Percentiles rank a stretch among this genome's conserved stretches.
These are phyloP conservation scores for Poa annua DNA, from an alignment of 176 grass and related monocot species.

Conservation along the genomic window DNA sequence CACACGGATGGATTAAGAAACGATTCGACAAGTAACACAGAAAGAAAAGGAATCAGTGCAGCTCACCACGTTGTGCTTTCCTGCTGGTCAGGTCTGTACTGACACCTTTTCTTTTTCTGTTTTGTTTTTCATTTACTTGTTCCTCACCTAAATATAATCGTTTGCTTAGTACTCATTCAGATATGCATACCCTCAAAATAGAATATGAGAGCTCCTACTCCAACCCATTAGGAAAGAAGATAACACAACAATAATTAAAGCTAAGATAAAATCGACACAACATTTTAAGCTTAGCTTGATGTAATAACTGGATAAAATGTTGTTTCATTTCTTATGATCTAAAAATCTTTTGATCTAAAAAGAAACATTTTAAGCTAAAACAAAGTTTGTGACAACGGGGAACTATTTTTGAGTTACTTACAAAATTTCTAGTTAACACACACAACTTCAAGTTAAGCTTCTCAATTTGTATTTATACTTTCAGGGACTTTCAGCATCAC, in stretches of 20 bases:
- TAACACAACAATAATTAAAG: not conserved
- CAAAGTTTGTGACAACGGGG: not conserved
- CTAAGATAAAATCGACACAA: not conserved
- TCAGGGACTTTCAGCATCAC: not conserved
- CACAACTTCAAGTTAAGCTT: not conserved
- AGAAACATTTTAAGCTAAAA: slow-evolving; percentile 16
- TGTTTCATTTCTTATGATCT: too few species aligned
- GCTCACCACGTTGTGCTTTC: slow-evolving; percentile 69
- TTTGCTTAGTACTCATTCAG: slow-evolving; percentile 59
- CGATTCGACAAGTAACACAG: slow-evolving; percentile 45
- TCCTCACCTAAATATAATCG: slow-evolving; percentile 67
- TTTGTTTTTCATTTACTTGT: slow-evolving; percentile 79
- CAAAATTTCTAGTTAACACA: slow-evolving; percentile 18
- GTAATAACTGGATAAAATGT: too few species aligned
- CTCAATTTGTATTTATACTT: not conserved
- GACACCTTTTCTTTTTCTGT: slow-evolving; percentile 79
- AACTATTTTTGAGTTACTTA: slow-evolving; percentile 15
- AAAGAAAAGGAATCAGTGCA: slow-evolving; percentile 65
- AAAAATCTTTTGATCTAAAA: too few species aligned
- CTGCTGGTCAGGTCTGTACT: slow-evolving; percentile 66
- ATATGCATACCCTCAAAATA: slow-evolving; percentile 58
- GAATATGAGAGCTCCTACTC: slow-evolving; percentile 34
- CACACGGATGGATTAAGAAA: slow-evolving; percentile 30
- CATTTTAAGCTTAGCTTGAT: not conserved
- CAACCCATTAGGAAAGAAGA: slow-evolving; percentile 41